Evolutionary conservation across 371 early-diverging fungal species (phyloP).

Genomic region (Saksenaea vasiformis): DNA sequence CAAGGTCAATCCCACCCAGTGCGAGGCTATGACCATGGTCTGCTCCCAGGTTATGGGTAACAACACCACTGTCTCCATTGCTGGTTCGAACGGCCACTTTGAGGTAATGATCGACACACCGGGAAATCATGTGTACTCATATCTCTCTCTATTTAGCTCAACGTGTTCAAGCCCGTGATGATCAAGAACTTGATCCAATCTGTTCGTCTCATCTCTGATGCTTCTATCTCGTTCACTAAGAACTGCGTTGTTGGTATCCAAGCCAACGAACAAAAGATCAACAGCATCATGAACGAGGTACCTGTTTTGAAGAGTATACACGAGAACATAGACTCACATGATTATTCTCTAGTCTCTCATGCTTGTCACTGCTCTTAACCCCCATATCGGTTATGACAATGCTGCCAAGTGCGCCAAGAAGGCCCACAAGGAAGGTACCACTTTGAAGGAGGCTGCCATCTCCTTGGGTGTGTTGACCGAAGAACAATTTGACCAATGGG

Average conservation of each 20-base stretch:
- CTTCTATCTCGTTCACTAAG: constrained; percentile 73
- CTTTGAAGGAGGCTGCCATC: constrained; percentile 82
- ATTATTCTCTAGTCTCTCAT: constrained; percentile 58
- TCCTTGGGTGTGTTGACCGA: constrained; percentile 72
- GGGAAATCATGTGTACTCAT: background rate
- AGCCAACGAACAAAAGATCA: constrained; percentile 78
- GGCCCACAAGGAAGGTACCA: constrained; percentile 84
- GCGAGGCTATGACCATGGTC: constrained; percentile 94
- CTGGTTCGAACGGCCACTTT: constrained; percentile 89
- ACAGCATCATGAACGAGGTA: constrained; percentile 67
- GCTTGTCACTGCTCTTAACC: constrained; percentile 91
- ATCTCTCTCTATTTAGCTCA: constrained; percentile 50
- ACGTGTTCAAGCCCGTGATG: constrained; percentile 92
- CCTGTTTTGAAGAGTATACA: background rate
- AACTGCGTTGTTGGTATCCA: constrained; percentile 86
- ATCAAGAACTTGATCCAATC: constrained; percentile 88
- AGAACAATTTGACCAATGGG: constrained; percentile 86
- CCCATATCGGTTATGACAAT: constrained; percentile 81
- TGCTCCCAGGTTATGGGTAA: constrained; percentile 92
- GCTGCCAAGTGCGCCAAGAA: constrained; percentile 87
- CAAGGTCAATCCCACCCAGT: constrained; percentile 93
- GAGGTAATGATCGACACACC: constrained; percentile 42
- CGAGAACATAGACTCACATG: background rate
- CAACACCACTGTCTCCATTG: constrained; percentile 78
- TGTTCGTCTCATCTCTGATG: constrained; percentile 76